phyloP scores from a whole-genome alignment of 169 alveolate genomes.

The Plasmodium adleri region DNA sequence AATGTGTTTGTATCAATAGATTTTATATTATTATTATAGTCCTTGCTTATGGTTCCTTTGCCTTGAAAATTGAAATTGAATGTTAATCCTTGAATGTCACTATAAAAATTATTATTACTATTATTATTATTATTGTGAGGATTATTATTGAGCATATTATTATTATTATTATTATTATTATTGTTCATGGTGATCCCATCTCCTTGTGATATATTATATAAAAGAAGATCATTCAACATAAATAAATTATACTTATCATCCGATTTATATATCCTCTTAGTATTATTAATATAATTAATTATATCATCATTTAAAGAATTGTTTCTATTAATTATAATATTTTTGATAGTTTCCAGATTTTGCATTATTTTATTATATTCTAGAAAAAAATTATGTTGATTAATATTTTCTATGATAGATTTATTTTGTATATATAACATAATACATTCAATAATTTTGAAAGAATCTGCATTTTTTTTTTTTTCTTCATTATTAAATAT shows the following conservation, averaged over 20 bases:
- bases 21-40: constrained; percentile 35
- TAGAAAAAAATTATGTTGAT: constrained; percentile 16
- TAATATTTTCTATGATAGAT: constrained; percentile 12
- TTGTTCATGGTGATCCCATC: too few relatives aligned
- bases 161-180: not conserved
- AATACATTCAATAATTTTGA: constrained; percentile 29
- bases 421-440: constrained; percentile 44
- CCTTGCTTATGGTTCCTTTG: constrained; percentile 44
- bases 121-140: not conserved
- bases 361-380: constrained; percentile 12
- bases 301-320: constrained; percentile 52
- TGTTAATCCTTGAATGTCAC: not conserved
- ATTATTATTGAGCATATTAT: not conserved
- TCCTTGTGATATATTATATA: constrained; percentile 1
- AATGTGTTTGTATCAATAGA: too few relatives aligned
- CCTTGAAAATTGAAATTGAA: constrained; percentile 16
- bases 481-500: constrained; percentile 34
- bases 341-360: constrained; percentile 24
- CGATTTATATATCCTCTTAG: constrained; percentile 38
- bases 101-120: not conserved
- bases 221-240: not conserved
- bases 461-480: constrained; percentile 18
- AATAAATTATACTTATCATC: constrained; percentile 25
- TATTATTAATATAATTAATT: constrained; percentile 31
- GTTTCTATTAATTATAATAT: constrained; percentile 17